Conservation (phyloP, 1,139 yeast genomes). For the Pneumocystis oryctolagi region DNA sequence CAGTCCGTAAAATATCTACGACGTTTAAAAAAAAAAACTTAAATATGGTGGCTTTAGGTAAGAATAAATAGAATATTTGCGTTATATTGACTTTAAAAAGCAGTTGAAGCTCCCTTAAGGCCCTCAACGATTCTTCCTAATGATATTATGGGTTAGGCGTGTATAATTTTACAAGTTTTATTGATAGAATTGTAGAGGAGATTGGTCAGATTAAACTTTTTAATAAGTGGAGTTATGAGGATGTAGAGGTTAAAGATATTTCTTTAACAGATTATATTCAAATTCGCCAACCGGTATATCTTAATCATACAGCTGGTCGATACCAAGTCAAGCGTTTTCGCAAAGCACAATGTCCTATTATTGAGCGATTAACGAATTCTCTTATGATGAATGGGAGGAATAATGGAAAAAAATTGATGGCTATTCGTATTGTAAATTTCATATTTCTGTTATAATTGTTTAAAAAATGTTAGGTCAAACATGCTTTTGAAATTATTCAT, state of each 20-base stretch:
- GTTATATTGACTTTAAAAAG: neutral
- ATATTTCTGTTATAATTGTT: constrained; percentile 28
- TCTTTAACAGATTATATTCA: constrained; percentile 97
- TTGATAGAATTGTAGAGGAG: constrained; percentile 60
- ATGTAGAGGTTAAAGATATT: constrained; percentile 83
- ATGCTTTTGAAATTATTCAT: constrained; percentile 72
- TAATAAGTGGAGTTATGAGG: constrained; percentile 99
- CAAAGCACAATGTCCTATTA: constrained; percentile 99
- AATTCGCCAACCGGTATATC: constrained; percentile 93
- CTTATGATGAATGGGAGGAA: constrained; percentile 99
- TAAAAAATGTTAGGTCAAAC: neutral
- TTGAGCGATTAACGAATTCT: constrained; percentile 99
- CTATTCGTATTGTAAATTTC: constrained; percentile 98
- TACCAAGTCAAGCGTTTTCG: constrained; percentile 99
- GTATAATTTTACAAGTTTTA: neutral
- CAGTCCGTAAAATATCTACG: neutral
- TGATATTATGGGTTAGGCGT: neutral
- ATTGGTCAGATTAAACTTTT: constrained; percentile 91
- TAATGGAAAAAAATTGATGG: constrained; percentile 99
- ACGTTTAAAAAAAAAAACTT: neutral
- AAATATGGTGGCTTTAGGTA: neutral
- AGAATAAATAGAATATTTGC: neutral
- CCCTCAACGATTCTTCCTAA: neutral
- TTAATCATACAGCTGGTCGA: constrained; percentile 99
- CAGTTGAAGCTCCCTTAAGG: neutral